These are phyloP conservation scores for Sporodiniella umbellata DNA, from an alignment of 371 early-diverging fungal species.

Conservation along the genomic window DNA sequence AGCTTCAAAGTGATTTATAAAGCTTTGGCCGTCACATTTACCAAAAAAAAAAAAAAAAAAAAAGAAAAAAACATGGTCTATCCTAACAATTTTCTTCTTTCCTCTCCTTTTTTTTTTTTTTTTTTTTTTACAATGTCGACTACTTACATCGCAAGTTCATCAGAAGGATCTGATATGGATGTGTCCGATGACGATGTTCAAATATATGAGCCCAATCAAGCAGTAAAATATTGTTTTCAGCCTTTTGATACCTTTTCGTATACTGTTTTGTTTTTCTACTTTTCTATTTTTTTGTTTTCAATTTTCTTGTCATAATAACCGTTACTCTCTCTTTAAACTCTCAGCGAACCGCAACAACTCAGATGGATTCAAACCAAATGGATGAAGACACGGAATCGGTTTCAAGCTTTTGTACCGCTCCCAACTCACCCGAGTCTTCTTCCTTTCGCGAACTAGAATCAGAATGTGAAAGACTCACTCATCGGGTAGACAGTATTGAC, in stretches of 20 bases:
- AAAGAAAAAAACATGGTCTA: too few relatives aligned
- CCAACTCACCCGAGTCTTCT: background rate
- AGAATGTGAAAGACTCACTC: background rate
- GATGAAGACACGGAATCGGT: background rate
- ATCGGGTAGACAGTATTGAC: background rate
- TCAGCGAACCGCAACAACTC: too few relatives aligned
- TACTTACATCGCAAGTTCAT: too few relatives aligned
- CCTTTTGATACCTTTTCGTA: too few relatives aligned
- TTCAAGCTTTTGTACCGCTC: background rate
- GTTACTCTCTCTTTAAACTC: background rate
- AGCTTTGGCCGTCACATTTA: too few relatives aligned
- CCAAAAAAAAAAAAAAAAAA: too few relatives aligned
- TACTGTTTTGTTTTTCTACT: too few relatives aligned
- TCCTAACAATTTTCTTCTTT: too few relatives aligned
- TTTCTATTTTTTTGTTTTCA: background rate
- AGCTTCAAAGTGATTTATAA: too few relatives aligned
- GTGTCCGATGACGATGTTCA: background rate
- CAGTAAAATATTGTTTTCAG: background rate
- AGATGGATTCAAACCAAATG: too few relatives aligned
- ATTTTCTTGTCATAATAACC: background rate
- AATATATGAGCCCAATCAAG: background rate
- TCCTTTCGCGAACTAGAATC: background rate
- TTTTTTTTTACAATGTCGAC: too few relatives aligned
- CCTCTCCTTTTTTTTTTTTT: too few relatives aligned
- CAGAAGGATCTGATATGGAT: background rate